A percentile compares a stretch with the other conserved stretches of the same genome.
Conservation (phyloP, 306 rosid species). For the Sechiopsis laciniata region DNA sequence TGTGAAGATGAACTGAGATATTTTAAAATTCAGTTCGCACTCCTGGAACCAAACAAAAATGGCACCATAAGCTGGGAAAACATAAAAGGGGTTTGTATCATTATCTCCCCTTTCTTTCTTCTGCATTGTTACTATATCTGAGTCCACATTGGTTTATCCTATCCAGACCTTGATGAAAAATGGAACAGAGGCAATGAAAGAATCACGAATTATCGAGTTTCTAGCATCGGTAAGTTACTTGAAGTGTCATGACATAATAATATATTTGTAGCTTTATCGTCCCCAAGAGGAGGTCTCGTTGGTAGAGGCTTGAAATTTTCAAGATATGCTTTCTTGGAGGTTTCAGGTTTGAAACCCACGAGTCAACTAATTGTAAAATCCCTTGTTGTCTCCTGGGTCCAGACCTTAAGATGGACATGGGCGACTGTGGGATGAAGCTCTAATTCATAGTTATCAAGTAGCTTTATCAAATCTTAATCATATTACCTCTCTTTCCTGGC, state of each 20-base stretch:
- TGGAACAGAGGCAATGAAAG: slow-evolving; percentile 93
- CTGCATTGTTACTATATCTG: slow-evolving; percentile 21
- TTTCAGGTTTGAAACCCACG: no score
- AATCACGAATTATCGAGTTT: slow-evolving; percentile 61
- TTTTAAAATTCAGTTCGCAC: slow-evolving; percentile 65
- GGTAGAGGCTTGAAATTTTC: no score
- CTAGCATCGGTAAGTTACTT: slow-evolving; percentile 54
- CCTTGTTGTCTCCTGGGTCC: no score
- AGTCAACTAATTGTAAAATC: no score
- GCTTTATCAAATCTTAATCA: neutral
- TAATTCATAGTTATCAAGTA: no score
- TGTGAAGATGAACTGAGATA: slow-evolving; percentile 53
- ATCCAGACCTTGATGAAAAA: slow-evolving; percentile 68
- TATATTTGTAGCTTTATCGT: neutral
- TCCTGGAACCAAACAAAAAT: slow-evolving; percentile 72
- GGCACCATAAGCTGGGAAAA: slow-evolving; percentile 72
- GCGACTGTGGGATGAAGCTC: no score
- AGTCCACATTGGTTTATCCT: slow-evolving; percentile 27
- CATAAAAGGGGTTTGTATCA: slow-evolving; percentile 67
- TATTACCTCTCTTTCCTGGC: slow-evolving; percentile 29
- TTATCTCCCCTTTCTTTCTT: slow-evolving; percentile 26
- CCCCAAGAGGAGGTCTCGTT: no score
- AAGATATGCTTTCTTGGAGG: no score
- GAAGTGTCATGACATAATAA: neutral
- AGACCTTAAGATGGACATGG: no score